These are phyloP conservation scores for Capsicum baccatum DNA, from an alignment of 257 asterid species.

Conservation along the genomic window DNA sequence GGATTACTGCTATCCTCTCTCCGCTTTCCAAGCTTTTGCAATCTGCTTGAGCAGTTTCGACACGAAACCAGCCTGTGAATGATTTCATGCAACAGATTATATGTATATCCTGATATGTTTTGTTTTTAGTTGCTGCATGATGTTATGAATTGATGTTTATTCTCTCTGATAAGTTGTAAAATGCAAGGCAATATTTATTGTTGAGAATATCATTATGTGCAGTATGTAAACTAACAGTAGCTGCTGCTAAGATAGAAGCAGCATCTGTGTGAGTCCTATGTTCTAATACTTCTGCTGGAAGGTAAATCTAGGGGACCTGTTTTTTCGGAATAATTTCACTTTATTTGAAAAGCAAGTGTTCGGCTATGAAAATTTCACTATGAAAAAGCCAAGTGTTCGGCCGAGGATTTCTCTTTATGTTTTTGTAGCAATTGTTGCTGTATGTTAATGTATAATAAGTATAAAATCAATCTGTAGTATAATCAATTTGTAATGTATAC, in stretches of 20 bases:
- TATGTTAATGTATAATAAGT: too few species aligned
- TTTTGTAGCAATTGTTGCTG: too few species aligned
- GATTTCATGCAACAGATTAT: conserved; percentile 15
- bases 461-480: too few species aligned
- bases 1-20: conserved; percentile 38
- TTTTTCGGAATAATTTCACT: background rate
- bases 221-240: background rate
- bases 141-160: background rate
- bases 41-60: conserved; percentile 39
- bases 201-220: conserved; percentile 18
- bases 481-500: too few species aligned
- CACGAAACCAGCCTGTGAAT: conserved; percentile 36
- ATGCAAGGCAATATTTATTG: background rate
- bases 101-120: background rate
- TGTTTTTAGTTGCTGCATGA: background rate
- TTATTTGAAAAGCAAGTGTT: background rate
- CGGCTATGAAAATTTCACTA: background rate
- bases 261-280: background rate
- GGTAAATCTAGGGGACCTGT: too few species aligned
- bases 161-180: background rate
- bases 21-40: conserved; percentile 41
- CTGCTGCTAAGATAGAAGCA: background rate
- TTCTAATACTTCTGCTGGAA: background rate
- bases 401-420: too few species aligned
- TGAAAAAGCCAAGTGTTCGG: background rate